Base-by-base conservation (phyloP, 2,329 filamentous ascomycete species). In the Sporothrix phasma region DNA sequence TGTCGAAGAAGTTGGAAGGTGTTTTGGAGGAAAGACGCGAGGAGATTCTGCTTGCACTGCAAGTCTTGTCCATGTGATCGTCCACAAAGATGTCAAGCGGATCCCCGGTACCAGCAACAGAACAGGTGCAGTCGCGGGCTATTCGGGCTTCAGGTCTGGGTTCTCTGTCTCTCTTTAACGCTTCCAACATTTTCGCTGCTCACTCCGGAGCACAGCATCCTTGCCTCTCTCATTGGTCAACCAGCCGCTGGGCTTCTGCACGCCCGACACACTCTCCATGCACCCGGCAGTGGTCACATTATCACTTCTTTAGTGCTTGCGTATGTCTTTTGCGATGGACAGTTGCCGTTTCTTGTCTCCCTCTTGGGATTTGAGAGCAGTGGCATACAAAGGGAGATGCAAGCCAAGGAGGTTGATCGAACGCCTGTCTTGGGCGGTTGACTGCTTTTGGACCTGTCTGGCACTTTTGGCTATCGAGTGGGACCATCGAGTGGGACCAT, bases 181-280 rank as follows among this genome's bases (percentile, higher is more conserved):
- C 15, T 37, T 34, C 51, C 19, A 39, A 5, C 51, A 11, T 22
- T 5, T 17, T 26, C 29, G 13, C 29, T 47, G 1, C 5, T 15
- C 31, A 19, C 31, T 2, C 34, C 10, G 13, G 5, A 3, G 19
- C 19, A 54, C 10, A 24, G 31, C n/a, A 31, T 7, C 5, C 24
- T 46, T 3, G 17, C 10, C 29, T 5, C 7, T 51, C 49, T 53
- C 29, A 64, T 64, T 64, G 62, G 62, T 34, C 22, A 17, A 24
- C 43, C 22, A 43, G 45, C 62, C 45, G 62, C 62, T 43, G 41
- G 62, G 15, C 17, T 58, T 47, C 43, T 64, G 62, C 53, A 64
- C 17, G 26, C 43, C 5, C 15, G 22, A 37, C 34, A 37, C 34
- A 37, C 34, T 37, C 8, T 37, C 34, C 34, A 37, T 19, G 43